Base-by-base conservation (phyloP, 345 rosid species). In the Brassica incana region DNA sequence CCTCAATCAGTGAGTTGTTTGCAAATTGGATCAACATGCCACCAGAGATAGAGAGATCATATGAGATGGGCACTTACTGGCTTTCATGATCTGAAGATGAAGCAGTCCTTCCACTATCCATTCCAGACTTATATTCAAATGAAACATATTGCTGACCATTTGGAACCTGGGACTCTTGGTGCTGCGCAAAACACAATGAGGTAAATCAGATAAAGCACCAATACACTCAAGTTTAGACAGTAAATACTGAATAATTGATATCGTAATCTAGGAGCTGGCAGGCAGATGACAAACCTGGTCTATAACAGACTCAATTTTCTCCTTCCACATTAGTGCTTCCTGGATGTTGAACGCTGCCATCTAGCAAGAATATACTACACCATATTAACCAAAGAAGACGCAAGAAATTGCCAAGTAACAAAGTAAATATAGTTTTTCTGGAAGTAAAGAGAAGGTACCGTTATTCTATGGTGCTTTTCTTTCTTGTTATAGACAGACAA, bases 271-370 rank as follows among this genome's bases (percentile, higher is more conserved):
- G 65, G 64, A 61, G 69, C 27, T 67, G 69, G 43, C 25, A 73
- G 74, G 23, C 72, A 69, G 20, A 61, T 75, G 59, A 61, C 52
- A 75, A 10, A 96, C 99, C 98, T 88, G 97, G 88, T 54, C 61
- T 54, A 54, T 54, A 6, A 16, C 61, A 7, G 61, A 77, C 87
- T 93, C 97, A 69, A 96, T 93, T 81, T 90, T 93, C 69, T 92
- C 98, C 89, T 90, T 96, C 99, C 99, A 96, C 58, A 83, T 83
- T 68, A 90, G 74, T 79, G 91, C 95, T 85, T 96, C 98, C 81
- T 94, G 98, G 77, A 96, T 93, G 89, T 96, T 96, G 83, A 96
- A 93, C 69, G 99, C 99, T 71, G 99, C 99, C 99, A 96, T 96
- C 99, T 96, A 81, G 60, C 80, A 72, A 43, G 60, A 76, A 67